Evolutionary conservation across 208 protist genomes (phyloP).

Genomic region (Leishmania martiniquensis): DNA sequence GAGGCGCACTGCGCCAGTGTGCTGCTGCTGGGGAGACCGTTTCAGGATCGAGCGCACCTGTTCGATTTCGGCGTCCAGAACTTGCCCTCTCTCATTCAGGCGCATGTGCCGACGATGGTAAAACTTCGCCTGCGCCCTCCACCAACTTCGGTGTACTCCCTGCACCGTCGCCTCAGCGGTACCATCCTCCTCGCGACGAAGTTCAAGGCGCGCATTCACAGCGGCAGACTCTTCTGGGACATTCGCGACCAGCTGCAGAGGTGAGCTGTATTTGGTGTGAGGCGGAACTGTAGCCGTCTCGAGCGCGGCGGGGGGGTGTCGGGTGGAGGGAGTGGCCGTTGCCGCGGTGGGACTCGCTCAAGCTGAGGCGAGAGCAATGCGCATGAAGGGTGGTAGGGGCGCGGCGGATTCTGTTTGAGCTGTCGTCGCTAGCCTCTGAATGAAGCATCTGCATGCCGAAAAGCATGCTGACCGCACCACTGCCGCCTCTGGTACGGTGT

Average conservation of each 20-base stretch:
- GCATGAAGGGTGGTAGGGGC: no score
- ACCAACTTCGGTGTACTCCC: conserved; percentile 94
- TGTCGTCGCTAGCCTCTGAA: neutral
- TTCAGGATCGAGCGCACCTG: conserved; percentile 50
- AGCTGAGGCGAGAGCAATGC: neutral
- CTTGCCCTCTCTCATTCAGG: conserved; percentile 81
- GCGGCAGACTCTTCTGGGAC: conserved; percentile 77
- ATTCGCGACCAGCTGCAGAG: conserved; percentile 45
- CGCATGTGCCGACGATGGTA: conserved; percentile 94
- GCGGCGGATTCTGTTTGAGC: neutral
- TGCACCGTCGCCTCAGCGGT: conserved; percentile 96
- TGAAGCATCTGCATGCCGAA: neutral
- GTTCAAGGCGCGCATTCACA: conserved; percentile 80
- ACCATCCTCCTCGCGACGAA: conserved; percentile 94
- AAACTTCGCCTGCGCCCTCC: conserved; percentile 87
- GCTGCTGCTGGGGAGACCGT: conserved; percentile 91
- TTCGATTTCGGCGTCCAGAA: conserved; percentile 93
- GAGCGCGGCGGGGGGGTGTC: neutral
- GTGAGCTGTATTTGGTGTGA: neutral
- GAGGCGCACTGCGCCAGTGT: conserved; percentile 92
- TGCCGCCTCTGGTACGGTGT: neutral
- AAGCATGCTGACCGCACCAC: neutral
- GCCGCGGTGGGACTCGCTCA: neutral
- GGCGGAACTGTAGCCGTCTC: neutral
- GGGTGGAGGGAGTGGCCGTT: neutral